Evolutionary conservation across 441 rosid genomes (phyloP).

Genomic region (Lepidium campestre): DNA sequence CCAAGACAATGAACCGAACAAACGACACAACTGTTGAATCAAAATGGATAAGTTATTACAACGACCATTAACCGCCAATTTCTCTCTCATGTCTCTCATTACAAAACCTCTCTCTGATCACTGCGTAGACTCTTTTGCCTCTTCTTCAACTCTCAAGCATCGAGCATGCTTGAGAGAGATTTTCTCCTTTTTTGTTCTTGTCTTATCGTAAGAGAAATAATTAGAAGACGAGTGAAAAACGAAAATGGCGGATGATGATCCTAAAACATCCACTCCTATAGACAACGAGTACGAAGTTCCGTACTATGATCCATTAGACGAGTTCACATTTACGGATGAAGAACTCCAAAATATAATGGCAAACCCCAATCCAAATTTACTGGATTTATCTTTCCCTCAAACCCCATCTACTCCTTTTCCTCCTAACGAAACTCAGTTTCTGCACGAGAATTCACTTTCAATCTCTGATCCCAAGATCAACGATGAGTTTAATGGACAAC

Average conservation of each 20-base stretch:
- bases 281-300: conserved; percentile 8
- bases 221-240: background rate
- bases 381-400: conserved; percentile 8
- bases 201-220: background rate
- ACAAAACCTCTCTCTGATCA: conserved; percentile 3
- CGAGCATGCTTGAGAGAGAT: conserved; percentile 6
- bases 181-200: background rate
- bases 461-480: background rate
- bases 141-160: conserved; percentile 27
- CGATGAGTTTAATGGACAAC: background rate
- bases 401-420: background rate
- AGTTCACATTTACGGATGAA: conserved; percentile 1
- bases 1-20: conserved; percentile 15
- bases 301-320: conserved; percentile 31
- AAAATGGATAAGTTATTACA: background rate
- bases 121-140: background rate
- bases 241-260: conserved; percentile 10
- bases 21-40: conserved; percentile 17
- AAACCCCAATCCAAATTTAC: conserved; percentile 11
- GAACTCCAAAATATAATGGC: conserved; percentile 24
- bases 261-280: background rate
- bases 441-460: background rate
- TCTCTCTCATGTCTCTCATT: background rate
- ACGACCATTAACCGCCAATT: conserved; percentile 23
- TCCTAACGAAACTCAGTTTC: background rate